Evolutionary conservation across 2,329 filamentous ascomycete genomes (phyloP), one percentile per base, ranked within the genome.

Genomic region (Cytospora leucostoma): DNA sequence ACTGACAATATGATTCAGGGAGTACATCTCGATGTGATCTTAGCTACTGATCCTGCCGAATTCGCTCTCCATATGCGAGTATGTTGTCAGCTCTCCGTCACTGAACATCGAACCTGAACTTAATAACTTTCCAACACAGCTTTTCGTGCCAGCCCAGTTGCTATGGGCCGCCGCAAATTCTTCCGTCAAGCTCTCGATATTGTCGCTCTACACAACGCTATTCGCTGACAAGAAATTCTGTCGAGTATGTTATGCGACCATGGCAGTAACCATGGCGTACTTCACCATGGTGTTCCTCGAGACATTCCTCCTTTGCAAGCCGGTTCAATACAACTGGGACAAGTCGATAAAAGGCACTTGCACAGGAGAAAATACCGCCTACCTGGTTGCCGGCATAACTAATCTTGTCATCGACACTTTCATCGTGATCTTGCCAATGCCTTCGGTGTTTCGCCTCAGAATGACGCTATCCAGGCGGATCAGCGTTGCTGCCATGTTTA

Each of bases 291-390:
- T 47, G 6, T 17, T 47, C 6, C n/a, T 15, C 13, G 40, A 47
- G n/a, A 13, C 7, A 47, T 47, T 47, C 40, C 11, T 55, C 3
- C 19, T 55, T 17, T 55, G 53, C n/a, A 55, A 5, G 15, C 53
- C 53, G 1, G 53, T 55, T 4, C 53, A 55, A 10, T 55, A 38
- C 35, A 55, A 55, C 53, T 55, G 53, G 53, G 53, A 55, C 21
- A 55, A 55, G 13, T 38, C 53, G 15, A 10, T 55, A 4, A 34
- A 13, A 34, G 53, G 53, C 13, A 55, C 34, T 7, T 55, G 53
- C 17, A 12, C 34, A 7, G 53, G 53, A 17, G 15, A 55, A 34
- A 55, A n/a, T 17, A 38, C 6, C 1, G 53, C 53, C 7, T 55
- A 55, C n/a, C 15, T 17, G 3, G 53, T 21, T 13, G 53, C 53